Conservation (phyloP, 148 eudicot genomes). For the Nyssa sinensis region DNA sequence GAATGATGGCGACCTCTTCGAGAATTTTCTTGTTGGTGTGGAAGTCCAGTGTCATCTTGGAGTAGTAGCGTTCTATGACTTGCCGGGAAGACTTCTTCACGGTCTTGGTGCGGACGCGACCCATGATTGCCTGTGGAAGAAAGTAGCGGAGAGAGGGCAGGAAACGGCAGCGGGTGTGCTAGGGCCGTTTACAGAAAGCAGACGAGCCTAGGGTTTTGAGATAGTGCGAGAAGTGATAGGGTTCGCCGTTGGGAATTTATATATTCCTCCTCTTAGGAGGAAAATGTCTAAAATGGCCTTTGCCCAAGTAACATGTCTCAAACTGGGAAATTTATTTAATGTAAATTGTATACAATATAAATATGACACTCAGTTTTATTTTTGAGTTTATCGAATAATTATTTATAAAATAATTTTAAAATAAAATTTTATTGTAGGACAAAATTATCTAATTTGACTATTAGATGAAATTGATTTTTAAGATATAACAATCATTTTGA, state of each 20-base stretch:
- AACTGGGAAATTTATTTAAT: too few species aligned
- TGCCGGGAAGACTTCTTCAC: conserved; percentile 39
- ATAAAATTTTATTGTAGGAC: too few species aligned
- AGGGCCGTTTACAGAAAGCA: neutral
- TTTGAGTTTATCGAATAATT: too few species aligned
- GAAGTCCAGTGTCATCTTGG: conserved; percentile 38
- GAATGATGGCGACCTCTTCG: conserved; percentile 35
- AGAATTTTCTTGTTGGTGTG: conserved; percentile 42
- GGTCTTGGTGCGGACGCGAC: conserved; percentile 38
- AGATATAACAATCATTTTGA: too few species aligned
- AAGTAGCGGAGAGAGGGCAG: neutral
- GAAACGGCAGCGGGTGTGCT: neutral
- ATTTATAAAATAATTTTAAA: too few species aligned
- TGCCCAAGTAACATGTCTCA: neutral
- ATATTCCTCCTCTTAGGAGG: neutral
- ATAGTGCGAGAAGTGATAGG: neutral
- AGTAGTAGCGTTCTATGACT: conserved; percentile 40
- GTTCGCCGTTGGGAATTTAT: neutral
- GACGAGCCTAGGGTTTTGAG: neutral
- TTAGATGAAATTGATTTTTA: too few species aligned
- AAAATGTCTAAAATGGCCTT: neutral
- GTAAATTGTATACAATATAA: too few species aligned
- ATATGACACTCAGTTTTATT: too few species aligned
- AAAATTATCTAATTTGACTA: too few species aligned
- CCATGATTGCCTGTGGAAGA: conserved; percentile 18